A percentile compares a stretch with the other conserved stretches of the same genome.
These are phyloP conservation scores for Brassica balearica DNA, from an alignment of 441 rosid species.

Conservation along the genomic window DNA sequence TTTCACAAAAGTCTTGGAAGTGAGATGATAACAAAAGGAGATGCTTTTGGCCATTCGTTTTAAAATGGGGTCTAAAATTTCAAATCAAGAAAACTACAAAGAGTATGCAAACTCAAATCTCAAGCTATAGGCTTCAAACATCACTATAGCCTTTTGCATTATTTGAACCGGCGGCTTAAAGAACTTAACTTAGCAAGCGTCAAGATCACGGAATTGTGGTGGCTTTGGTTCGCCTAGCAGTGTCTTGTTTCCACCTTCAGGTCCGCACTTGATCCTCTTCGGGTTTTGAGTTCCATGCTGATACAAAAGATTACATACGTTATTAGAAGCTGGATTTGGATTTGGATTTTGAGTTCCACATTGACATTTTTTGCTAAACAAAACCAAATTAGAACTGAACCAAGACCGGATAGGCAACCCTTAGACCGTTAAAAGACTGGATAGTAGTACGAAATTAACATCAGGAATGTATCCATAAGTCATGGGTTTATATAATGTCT, in stretches of 20 bases:
- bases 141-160: conserved; percentile 33
- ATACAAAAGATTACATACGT: conserved; percentile 14
- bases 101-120: conserved; percentile 37
- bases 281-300: conserved; percentile 98
- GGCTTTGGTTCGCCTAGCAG: conserved; percentile 83
- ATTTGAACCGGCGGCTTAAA: conserved; percentile 26
- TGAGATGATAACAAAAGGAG: conserved; percentile 10
- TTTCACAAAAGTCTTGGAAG: conserved; percentile 30
- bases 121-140: conserved; percentile 31
- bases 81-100: conserved; percentile 25
- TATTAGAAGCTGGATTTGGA: not conserved
- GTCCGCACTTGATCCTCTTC: conserved; percentile 81
- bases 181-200: conserved; percentile 72
- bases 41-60: conserved; percentile 22
- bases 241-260: conserved; percentile 95
- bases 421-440: not conserved
- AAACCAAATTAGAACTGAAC: not conserved
- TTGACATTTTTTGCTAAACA: not conserved
- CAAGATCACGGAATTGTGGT: conserved; percentile 94
- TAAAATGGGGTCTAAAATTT: conserved; percentile 16
- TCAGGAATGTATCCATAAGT: conserved; percentile 14
- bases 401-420: not conserved
- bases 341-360: not conserved
- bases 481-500: conserved; percentile 33
- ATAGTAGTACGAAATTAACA: not conserved